phyloP scores from a whole-genome alignment of 179 eudicot species.

The Spergularia azorica region DNA sequence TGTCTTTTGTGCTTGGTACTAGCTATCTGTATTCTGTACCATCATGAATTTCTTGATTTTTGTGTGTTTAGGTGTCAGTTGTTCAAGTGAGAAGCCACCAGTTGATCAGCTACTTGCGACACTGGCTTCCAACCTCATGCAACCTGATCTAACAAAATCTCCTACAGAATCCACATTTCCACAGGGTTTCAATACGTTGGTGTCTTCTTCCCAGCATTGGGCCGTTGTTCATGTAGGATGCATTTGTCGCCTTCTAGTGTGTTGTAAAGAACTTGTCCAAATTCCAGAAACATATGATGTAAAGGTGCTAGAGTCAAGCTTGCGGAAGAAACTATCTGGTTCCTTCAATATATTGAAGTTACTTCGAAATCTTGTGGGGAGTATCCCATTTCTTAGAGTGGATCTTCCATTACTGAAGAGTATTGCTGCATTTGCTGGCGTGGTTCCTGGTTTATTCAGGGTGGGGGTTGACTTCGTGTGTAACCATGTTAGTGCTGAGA shows the following conservation, averaged over 20 bases:
- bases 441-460: conserved; percentile 66
- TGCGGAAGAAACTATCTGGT: conserved; percentile 59
- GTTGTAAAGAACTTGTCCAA: conserved; percentile 54
- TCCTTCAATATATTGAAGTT: conserved; percentile 69
- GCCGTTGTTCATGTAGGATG: conserved; percentile 76
- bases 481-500: conserved; percentile 51
- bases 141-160: conserved; percentile 40
- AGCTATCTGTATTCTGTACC: background rate
- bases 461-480: conserved; percentile 61
- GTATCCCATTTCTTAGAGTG: conserved; percentile 51
- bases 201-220: conserved; percentile 73
- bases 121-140: conserved; percentile 65
- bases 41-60: conserved; percentile 11
- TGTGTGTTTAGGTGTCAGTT: conserved; percentile 56
- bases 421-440: conserved; percentile 61
- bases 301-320: conserved; percentile 38
- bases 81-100: conserved; percentile 66
- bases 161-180: conserved; percentile 39
- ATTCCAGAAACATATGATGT: conserved; percentile 60
- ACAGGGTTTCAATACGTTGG: conserved; percentile 50
- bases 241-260: conserved; percentile 52
- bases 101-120: conserved; percentile 67
- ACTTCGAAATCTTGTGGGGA: conserved; percentile 59
- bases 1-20: conserved; percentile 3
- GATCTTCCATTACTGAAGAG: conserved; percentile 57